Evolutionary conservation across 2,329 filamentous ascomycete species (phyloP).

Genomic region (Knufia petricola): DNA sequence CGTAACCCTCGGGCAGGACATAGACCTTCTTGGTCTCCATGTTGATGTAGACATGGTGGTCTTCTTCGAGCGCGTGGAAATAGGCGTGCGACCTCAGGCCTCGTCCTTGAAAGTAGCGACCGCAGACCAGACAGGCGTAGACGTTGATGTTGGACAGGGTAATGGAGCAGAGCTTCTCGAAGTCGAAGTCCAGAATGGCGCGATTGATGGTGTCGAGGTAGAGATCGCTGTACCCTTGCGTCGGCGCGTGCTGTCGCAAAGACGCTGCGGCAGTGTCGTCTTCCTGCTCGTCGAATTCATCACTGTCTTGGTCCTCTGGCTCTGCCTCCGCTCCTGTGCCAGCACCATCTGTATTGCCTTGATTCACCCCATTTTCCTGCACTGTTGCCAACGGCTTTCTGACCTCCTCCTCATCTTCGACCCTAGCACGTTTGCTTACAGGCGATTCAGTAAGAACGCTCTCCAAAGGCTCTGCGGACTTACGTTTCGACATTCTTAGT

Average conservation of each 20-base stretch:
- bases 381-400: not conserved
- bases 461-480: conserved; percentile 36
- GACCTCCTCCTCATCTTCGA: conserved; percentile 29
- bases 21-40: conserved; percentile 88
- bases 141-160: conserved; percentile 97
- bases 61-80: conserved; percentile 89
- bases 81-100: conserved; percentile 93
- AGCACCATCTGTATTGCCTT: too few relatives aligned
- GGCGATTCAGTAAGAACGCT: conserved; percentile 30
- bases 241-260: conserved; percentile 63
- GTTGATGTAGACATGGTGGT: conserved; percentile 97
- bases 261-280: conserved; percentile 31
- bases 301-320: conserved; percentile 25
- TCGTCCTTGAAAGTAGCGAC: conserved; percentile 93
- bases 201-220: conserved; percentile 97
- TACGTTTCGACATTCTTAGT: conserved; percentile 36
- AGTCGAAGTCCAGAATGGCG: conserved; percentile 90
- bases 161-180: conserved; percentile 95
- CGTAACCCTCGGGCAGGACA: conserved; percentile 90
- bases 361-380: conserved; percentile 29
- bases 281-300: conserved; percentile 29
- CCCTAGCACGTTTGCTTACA: conserved; percentile 35
- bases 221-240: conserved; percentile 84
- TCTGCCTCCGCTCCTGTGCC: too few relatives aligned
- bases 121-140: conserved; percentile 93